Base-by-base conservation (phyloP, 176 grass and related monocot species). In the Neostapfia colusana region DNA sequence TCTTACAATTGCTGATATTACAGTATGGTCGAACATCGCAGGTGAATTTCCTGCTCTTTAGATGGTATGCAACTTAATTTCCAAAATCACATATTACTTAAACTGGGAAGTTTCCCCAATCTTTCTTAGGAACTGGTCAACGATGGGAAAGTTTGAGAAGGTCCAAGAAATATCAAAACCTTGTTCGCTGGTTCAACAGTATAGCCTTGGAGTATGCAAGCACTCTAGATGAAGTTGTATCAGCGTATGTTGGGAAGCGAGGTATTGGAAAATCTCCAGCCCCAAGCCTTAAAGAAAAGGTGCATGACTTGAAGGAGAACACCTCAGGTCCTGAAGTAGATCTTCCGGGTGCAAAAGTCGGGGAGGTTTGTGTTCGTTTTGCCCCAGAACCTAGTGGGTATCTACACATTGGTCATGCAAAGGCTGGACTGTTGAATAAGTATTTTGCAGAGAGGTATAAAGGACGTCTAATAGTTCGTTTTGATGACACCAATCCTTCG, bases 401-500 rank as follows among this genome's bases (percentile, higher is more conserved):
- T 82, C 90, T 93, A 37, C 91, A 97, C 75, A 91, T 97, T 79
- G 94, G 91, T 40, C 94, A 97, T 66, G 90, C 91, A 20, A 97
- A 97, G 87, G 91, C 88, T 46, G 91, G 63, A 78, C 82, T 97
- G 57, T 59, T 97, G 75, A 97, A 97, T 73, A 86, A 93, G 57
- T 93, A 97, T 54, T 97, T 93, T 91, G 86, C 94, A 26, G 81
- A 97, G 67, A 91, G 89, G 59, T 98, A 94, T 60, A 82, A 90
- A 57, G 91, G 89, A 2, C 71, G 36, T 65, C 69, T 94, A 44
- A 91, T 98, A 74, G 83, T 94, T 78, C 85, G 91, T n/a, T 92
- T 98, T 90, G 91, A 98, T 88, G 95, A 98, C 68, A 94, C 95
- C 36, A 98, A 98, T 83, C 95, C 95, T 74, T 94, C 89, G 0